Base-by-base conservation (phyloP, 768 basidiomycete species). In the Serendipita vermifera region DNA sequence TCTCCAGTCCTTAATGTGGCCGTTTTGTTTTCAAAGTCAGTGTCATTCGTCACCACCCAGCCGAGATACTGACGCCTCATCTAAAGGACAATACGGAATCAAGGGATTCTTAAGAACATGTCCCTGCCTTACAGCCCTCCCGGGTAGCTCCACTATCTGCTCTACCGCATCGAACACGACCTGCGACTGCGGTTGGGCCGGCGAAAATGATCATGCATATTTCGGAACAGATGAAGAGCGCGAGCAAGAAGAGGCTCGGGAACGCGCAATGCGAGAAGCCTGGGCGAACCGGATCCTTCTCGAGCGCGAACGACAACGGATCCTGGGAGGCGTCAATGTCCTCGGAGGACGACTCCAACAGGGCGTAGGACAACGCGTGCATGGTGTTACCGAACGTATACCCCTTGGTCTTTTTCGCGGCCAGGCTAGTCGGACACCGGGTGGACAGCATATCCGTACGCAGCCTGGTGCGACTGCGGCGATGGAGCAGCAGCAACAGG, bases 171-270 rank as follows among this genome's bases (percentile, higher is more conserved):
- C 9, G 46, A 15, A 15, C 22, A 15, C 9, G 22, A 51, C 20
- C 20, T 51, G n/a, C 46, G 46, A 51, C 29, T 51, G 46, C n/a
- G 46, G 46, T 7, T 51, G 46, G 46, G 22, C 32, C 5, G 46
- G 29, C 46, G 46, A 51, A 31, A 51, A 51, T 29, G 46, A 51
- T 2, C 29, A 51, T 29, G 46, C 24, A 29, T 51, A 5, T 29
- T 3, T 51, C 9, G 46, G 46, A 29, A 4, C 29, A 20, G 5
- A 51, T 15, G 46, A 51, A 20, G 46, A 51, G 31, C 46, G 31
- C 5, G 11, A 15, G 31, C 24, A 15, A 7, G 20, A 15, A 7
- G 46, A 7, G 11, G 46, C 17, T 7, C 5, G 31, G 29, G 46
- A 51, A n/a, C 46, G 46, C 17, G 31, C 9, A 26, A 15, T 15